phyloP scores from a whole-genome alignment of 176 grass and related monocot genomes.

The Saccharum officinarum region DNA sequence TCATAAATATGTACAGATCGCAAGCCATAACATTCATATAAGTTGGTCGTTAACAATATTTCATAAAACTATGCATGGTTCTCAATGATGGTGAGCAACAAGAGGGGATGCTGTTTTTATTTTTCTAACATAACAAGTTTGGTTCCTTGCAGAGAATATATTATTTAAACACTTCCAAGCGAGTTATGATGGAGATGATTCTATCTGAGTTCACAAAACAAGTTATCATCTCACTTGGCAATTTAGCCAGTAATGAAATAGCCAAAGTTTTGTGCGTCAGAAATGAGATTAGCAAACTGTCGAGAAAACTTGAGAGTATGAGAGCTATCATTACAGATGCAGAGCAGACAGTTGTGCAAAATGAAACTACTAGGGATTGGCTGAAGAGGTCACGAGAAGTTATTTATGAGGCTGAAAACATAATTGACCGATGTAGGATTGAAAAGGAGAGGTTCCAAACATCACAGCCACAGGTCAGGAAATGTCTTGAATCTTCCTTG shows the following conservation, averaged over 20 bases:
- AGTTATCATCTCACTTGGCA: conserved; percentile 28
- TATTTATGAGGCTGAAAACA: conserved; percentile 41
- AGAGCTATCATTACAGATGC: conserved; percentile 31
- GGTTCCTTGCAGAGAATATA: conserved; percentile 8
- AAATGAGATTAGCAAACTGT: conserved; percentile 38
- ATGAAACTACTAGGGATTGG: conserved; percentile 40
- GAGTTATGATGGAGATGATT: conserved; percentile 43
- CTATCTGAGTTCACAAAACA: conserved; percentile 37
- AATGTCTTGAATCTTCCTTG: background rate
- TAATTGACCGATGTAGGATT: conserved; percentile 41
- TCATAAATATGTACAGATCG: background rate
- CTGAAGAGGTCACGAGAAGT: conserved; percentile 33
- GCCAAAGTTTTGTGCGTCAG: conserved; percentile 30
- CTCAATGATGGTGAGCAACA: background rate
- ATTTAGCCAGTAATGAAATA: conserved; percentile 34
- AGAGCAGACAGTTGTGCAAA: conserved; percentile 30
- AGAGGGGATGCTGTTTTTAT: background rate
- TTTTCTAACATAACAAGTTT: conserved; percentile 7
- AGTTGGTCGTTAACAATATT: background rate
- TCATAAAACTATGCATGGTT: background rate
- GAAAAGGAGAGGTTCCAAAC: conserved; percentile 23
- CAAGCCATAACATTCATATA: background rate
- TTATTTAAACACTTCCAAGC: background rate
- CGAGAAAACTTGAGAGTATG: conserved; percentile 32
- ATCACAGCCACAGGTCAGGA: conserved; percentile 27